Evolutionary conservation across 176 grass and related monocot genomes (phyloP).

Genomic region (Avena atlantica): DNA sequence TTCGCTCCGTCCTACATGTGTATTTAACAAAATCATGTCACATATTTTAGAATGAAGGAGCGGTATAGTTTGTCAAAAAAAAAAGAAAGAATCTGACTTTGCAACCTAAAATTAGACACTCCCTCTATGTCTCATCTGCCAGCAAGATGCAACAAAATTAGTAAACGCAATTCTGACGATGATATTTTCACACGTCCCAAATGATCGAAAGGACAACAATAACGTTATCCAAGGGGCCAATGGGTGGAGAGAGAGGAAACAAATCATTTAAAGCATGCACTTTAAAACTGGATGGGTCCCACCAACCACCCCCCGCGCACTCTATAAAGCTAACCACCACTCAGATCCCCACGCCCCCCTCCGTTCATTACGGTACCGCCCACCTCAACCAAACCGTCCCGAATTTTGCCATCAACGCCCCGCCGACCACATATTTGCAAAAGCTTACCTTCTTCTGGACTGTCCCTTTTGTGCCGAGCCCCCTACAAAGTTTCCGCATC

Average conservation of each 20-base stretch:
- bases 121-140: not conserved
- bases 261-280: slow-evolving; percentile 21
- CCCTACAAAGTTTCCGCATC: not conserved
- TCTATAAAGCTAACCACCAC: slow-evolving; percentile 40
- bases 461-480: slow-evolving; percentile 8
- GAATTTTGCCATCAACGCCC: slow-evolving; percentile 19
- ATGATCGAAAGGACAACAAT: not conserved
- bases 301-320: not conserved
- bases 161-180: not conserved
- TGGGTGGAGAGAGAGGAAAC: not conserved
- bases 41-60: no score
- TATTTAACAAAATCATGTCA: no score
- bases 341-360: no score
- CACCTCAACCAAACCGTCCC: not conserved
- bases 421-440: not conserved
- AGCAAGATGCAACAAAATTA: not conserved
- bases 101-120: not conserved
- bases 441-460: not conserved
- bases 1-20: no score
- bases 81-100: not conserved
- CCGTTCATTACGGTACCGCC: not conserved
- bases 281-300: slow-evolving; percentile 40
- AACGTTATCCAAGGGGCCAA: slow-evolving; percentile 25
- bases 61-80: not conserved
- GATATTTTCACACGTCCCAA: not conserved